Evolutionary conservation across 768 basidiomycete species (phyloP).

Genomic region (Collybiopsis confluens): DNA sequence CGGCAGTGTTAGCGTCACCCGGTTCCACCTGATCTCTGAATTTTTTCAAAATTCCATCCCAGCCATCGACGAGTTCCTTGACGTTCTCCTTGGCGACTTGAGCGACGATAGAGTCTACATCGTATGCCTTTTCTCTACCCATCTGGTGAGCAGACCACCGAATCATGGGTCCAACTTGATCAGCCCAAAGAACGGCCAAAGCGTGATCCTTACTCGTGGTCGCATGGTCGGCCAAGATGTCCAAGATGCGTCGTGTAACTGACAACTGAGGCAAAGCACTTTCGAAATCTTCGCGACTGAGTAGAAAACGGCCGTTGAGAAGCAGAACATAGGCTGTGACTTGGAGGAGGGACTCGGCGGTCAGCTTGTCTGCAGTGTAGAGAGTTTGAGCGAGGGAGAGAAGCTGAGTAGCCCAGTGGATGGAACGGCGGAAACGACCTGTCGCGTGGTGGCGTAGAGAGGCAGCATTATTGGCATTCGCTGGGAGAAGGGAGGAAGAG

Average conservation of each 20-base stretch:
- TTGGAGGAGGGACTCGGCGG: constrained; percentile 60
- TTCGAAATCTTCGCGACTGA: constrained; percentile 61
- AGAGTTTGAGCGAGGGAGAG: constrained; percentile 69
- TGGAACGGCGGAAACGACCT: constrained; percentile 74
- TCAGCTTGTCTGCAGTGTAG: constrained; percentile 47
- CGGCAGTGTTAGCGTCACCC: constrained; percentile 14
- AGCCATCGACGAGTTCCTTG: constrained; percentile 60
- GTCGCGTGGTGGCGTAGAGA: constrained; percentile 71
- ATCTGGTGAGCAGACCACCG: constrained; percentile 90
- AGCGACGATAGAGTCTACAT: constrained; percentile 68
- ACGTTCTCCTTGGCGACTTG: constrained; percentile 57
- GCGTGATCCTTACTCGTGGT: constrained; percentile 83
- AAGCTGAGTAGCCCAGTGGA: constrained; percentile 74
- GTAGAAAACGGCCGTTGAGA: constrained; percentile 75
- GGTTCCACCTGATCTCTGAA: constrained; percentile 46
- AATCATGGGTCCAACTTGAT: constrained; percentile 88
- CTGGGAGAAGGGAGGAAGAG: constrained; percentile 44
- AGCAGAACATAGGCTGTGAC: constrained; percentile 75
- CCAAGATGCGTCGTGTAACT: constrained; percentile 72
- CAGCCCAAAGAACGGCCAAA: constrained; percentile 75
- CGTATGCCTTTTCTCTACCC: constrained; percentile 74
- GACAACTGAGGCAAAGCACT: constrained; percentile 72
- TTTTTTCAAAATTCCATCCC: constrained; percentile 46
- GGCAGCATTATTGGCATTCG: constrained; percentile 46
- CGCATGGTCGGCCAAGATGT: constrained; percentile 58